Percentiles rank a stretch among this genome's conserved stretches.
phyloP scores from a whole-genome alignment of 371 early-diverging fungal species.

The Homolaphlyctis polyrhiza region DNA sequence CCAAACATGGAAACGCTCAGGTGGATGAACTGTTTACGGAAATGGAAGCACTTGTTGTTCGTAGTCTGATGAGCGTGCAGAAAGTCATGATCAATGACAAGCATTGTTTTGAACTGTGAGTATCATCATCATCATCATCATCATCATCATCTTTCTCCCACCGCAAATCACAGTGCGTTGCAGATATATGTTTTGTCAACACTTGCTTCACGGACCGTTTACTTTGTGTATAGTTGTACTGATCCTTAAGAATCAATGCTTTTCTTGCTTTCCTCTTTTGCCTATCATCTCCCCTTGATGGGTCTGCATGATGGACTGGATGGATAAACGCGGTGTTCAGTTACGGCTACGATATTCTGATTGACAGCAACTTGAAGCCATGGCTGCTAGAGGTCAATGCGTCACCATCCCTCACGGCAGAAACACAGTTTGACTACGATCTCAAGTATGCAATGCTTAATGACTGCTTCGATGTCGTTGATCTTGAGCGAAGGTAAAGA shows the following conservation, averaged over 20 bases:
- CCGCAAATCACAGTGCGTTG: too few relatives aligned
- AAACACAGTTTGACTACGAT: slow-evolving; percentile 55
- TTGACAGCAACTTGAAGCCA: slow-evolving; percentile 51
- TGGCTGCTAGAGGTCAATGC: slow-evolving; percentile 60
- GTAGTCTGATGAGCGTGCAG: slow-evolving; percentile 48
- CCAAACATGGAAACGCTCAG: slow-evolving; percentile 36
- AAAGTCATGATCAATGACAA: slow-evolving; percentile 59
- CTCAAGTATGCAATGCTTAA: slow-evolving; percentile 51
- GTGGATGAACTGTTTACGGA: slow-evolving; percentile 46
- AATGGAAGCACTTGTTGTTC: slow-evolving; percentile 52
- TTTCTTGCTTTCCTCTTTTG: too few relatives aligned
- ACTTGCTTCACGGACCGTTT: too few relatives aligned
- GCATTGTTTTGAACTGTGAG: slow-evolving; percentile 54
- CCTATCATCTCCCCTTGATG: too few relatives aligned
- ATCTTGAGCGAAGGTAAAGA: slow-evolving; percentile 41
- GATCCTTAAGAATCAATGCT: too few relatives aligned
- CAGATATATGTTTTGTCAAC: too few relatives aligned
- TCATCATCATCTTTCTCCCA: background rate
- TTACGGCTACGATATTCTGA: slow-evolving; percentile 56
- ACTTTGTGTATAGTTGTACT: too few relatives aligned
- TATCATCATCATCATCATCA: too few relatives aligned
- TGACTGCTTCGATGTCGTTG: slow-evolving; percentile 51
- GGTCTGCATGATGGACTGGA: too few relatives aligned
- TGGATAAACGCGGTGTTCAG: too few relatives aligned
- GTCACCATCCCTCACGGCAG: slow-evolving; percentile 49